Conservation (phyloP, 306 rosid species). For the Glycyrrhiza uralensis region DNA sequence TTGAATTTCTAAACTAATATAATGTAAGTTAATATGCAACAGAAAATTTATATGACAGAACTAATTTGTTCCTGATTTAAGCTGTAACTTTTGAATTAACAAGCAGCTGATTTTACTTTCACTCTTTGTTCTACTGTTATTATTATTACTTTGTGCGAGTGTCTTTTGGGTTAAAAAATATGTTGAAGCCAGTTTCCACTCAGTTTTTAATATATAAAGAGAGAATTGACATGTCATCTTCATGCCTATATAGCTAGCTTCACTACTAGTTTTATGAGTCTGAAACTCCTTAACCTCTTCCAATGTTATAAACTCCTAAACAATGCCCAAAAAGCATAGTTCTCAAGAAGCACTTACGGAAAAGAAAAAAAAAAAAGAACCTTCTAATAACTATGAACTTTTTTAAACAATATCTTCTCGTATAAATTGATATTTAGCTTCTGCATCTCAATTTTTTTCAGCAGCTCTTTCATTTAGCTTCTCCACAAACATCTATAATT, state of each 20-base stretch:
- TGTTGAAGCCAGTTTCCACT: slow-evolving; percentile 7
- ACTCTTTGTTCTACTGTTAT: not conserved
- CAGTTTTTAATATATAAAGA: not conserved
- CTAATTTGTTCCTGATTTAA: not conserved
- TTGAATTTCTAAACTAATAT: not conserved
- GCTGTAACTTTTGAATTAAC: not conserved
- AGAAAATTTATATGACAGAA: not conserved
- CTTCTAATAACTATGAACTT: too few relatives aligned
- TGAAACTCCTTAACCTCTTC: not conserved
- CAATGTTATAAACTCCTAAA: slow-evolving; percentile 15
- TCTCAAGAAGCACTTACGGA: too few relatives aligned
- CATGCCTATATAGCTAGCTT: not conserved
- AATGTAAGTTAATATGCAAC: not conserved
- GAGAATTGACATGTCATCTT: not conserved
- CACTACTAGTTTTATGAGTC: not conserved
- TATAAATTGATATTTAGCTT: too few relatives aligned
- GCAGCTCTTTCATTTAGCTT: too few relatives aligned
- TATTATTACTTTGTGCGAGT: not conserved
- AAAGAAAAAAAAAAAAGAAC: too few relatives aligned
- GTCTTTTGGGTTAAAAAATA: not conserved
- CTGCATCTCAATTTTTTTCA: too few relatives aligned
- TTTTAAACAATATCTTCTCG: too few relatives aligned
- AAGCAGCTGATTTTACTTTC: not conserved
- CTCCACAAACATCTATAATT: too few relatives aligned
- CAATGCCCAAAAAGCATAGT: not conserved